Percentiles rank a stretch among this genome's conserved stretches.
phyloP scores from a whole-genome alignment of 2,329 filamentous ascomycete species.

The Aspergillus pseudoviridinutans region DNA sequence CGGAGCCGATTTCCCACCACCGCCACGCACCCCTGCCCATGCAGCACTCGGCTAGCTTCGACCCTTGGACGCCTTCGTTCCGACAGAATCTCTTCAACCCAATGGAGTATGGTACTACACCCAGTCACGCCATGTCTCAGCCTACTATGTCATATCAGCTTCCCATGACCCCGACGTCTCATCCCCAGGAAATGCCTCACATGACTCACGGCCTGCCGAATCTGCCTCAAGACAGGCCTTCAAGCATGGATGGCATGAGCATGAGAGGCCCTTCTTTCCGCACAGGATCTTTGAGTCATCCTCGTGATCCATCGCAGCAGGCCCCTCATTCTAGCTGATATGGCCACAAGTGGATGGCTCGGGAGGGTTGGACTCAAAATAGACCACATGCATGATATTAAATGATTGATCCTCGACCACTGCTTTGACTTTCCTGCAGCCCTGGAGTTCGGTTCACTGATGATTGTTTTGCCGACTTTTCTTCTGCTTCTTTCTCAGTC shows the following conservation, averaged over 20 bases:
- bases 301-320: conserved; percentile 15
- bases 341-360: conserved; percentile 10
- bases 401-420: conserved; percentile 19
- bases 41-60: conserved; percentile 19
- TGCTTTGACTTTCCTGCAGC: neutral
- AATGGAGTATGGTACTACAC: conserved; percentile 24
- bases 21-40: conserved; percentile 18
- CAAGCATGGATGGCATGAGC: conserved; percentile 16
- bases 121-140: conserved; percentile 22
- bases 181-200: conserved; percentile 22
- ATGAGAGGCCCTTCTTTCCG: conserved; percentile 25
- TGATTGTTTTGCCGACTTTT: conserved; percentile 6
- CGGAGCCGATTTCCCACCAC: conserved; percentile 18
- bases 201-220: conserved; percentile 12
- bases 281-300: conserved; percentile 29
- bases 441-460: conserved; percentile 1
- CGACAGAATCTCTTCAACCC: conserved; percentile 32
- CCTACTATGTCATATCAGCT: conserved; percentile 27
- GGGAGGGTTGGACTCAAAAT: conserved; percentile 1
- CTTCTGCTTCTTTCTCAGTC: conserved; percentile 11
- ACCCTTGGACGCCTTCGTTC: conserved; percentile 31
- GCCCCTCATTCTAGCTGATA: conserved; percentile 12
- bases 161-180: conserved; percentile 20
- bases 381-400: conserved; percentile 26
- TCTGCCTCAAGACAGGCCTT: conserved; percentile 12